Evolutionary conservation across 768 basidiomycete genomes (phyloP).

Genomic region (Russula brevipes): DNA sequence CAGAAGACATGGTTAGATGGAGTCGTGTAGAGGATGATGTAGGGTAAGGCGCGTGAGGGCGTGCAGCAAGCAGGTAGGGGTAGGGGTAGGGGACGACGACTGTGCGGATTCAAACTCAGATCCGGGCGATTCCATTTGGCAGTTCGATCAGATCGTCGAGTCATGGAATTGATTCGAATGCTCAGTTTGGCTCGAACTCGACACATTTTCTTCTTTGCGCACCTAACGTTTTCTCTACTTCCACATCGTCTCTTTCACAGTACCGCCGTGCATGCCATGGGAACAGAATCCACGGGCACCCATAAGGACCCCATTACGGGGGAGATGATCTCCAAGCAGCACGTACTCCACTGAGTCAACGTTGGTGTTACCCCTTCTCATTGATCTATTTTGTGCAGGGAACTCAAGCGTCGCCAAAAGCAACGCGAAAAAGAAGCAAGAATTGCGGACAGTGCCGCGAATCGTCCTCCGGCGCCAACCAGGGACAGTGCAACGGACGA

Average conservation of each 20-base stretch:
- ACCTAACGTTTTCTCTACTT: not conserved
- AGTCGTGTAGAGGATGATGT: slow-evolving; percentile 4
- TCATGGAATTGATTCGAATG: slow-evolving; percentile 27
- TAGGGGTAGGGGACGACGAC: not conserved
- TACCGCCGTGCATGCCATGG: slow-evolving; percentile 32
- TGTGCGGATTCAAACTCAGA: slow-evolving; percentile 11
- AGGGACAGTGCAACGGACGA: slow-evolving; percentile 35
- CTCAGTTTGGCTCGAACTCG: slow-evolving; percentile 16
- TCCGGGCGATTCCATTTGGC: slow-evolving; percentile 4
- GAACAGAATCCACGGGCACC: slow-evolving; percentile 34
- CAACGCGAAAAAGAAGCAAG: slow-evolving; percentile 65
- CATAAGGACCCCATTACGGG: slow-evolving; percentile 86
- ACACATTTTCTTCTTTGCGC: not conserved
- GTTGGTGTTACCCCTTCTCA: slow-evolving; percentile 10
- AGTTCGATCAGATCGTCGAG: not conserved
- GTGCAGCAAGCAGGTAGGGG: not conserved
- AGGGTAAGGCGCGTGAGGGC: not conserved
- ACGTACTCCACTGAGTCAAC: slow-evolving; percentile 31
- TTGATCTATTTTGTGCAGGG: slow-evolving; percentile 46
- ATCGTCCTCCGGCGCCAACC: slow-evolving; percentile 40
- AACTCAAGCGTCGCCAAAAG: slow-evolving; percentile 92
- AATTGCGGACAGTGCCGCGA: slow-evolving; percentile 70
- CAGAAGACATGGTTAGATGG: slow-evolving; percentile 47
- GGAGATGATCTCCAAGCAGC: slow-evolving; percentile 97
- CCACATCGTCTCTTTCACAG: not conserved